Evolutionary conservation across 441 rosid genomes (phyloP).

Genomic region (Melastoma candidum): DNA sequence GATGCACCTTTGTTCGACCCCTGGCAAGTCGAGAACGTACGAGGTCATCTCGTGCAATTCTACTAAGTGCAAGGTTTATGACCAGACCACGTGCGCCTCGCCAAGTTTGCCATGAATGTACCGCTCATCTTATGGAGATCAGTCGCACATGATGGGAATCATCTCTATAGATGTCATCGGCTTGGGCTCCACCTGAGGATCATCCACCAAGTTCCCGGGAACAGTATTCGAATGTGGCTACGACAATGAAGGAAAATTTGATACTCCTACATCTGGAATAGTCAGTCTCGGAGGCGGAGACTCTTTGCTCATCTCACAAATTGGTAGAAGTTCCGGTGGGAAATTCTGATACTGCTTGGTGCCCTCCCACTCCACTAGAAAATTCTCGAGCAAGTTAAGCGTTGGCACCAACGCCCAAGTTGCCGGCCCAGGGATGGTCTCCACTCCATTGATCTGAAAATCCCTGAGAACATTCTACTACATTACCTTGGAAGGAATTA

Average conservation of each 20-base stretch:
- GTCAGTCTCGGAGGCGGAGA: slow-evolving; percentile 34
- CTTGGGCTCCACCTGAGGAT: slow-evolving; percentile 21
- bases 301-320: slow-evolving; percentile 25
- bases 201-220: slow-evolving; percentile 10
- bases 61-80: slow-evolving; percentile 7
- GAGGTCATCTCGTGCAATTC: slow-evolving; percentile 24
- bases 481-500: slow-evolving; percentile 27
- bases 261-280: slow-evolving; percentile 16
- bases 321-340: slow-evolving; percentile 21
- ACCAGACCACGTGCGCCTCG: neutral
- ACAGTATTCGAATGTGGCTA: slow-evolving; percentile 35
- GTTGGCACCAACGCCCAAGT: slow-evolving; percentile 22
- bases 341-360: slow-evolving; percentile 42
- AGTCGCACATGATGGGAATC: slow-evolving; percentile 23
- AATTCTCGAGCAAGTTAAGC: slow-evolving; percentile 21
- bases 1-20: neutral
- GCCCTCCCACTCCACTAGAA: slow-evolving; percentile 1
- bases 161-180: slow-evolving; percentile 30
- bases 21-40: slow-evolving; percentile 14
- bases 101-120: slow-evolving; percentile 16
- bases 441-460: slow-evolving; percentile 23
- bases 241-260: slow-evolving; percentile 20
- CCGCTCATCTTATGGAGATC: slow-evolving; percentile 21
- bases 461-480: slow-evolving; percentile 8
- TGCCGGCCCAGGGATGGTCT: slow-evolving; percentile 23